Conservation (phyloP, 495 filamentous ascomycete genomes). For the Penicillium flavigenum region DNA sequence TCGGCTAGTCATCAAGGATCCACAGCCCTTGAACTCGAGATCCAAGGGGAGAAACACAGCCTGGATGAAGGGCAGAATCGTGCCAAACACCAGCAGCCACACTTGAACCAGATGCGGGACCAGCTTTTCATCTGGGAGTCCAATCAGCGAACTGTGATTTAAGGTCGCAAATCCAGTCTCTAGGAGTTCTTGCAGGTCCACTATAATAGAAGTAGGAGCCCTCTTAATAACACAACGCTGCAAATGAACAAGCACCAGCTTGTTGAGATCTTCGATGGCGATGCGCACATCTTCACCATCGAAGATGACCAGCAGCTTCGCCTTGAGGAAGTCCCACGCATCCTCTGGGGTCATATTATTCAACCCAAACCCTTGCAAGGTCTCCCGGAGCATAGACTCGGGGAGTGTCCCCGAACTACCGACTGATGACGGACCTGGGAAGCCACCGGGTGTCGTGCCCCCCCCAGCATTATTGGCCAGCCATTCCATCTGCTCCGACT, state of each 20-base stretch:
- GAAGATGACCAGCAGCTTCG: slow-evolving; percentile 85
- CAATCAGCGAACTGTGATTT: slow-evolving; percentile 71
- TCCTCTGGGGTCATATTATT: slow-evolving; percentile 85
- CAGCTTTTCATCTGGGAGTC: slow-evolving; percentile 75
- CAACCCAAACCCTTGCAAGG: slow-evolving; percentile 62
- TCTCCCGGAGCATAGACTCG: slow-evolving; percentile 47
- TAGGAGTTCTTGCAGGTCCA: slow-evolving; percentile 77
- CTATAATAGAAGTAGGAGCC: slow-evolving; percentile 65
- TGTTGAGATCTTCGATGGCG: slow-evolving; percentile 93
- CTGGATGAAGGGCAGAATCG: slow-evolving; percentile 90
- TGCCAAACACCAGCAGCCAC: slow-evolving; percentile 89
- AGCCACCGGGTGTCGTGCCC: slow-evolving; percentile 26
- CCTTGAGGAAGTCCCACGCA: slow-evolving; percentile 93
- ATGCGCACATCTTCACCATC: slow-evolving; percentile 86
- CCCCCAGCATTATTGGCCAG: slow-evolving; percentile 34
- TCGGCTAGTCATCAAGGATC: slow-evolving; percentile 67
- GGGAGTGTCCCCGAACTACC: slow-evolving; percentile 26
- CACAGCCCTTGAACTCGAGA: slow-evolving; percentile 85
- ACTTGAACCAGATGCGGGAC: slow-evolving; percentile 86
- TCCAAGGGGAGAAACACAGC: slow-evolving; percentile 94
- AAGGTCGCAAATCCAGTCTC: slow-evolving; percentile 79
- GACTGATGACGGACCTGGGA: slow-evolving; percentile 41
- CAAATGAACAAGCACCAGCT: slow-evolving; percentile 76
- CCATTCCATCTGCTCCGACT: slow-evolving; percentile 47
- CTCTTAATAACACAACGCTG: slow-evolving; percentile 72